Percentiles rank a stretch among this genome's conserved stretches.
phyloP scores from a whole-genome alignment of 352 stramenopile genomes.

The Pythium rhizo-oryzae region DNA sequence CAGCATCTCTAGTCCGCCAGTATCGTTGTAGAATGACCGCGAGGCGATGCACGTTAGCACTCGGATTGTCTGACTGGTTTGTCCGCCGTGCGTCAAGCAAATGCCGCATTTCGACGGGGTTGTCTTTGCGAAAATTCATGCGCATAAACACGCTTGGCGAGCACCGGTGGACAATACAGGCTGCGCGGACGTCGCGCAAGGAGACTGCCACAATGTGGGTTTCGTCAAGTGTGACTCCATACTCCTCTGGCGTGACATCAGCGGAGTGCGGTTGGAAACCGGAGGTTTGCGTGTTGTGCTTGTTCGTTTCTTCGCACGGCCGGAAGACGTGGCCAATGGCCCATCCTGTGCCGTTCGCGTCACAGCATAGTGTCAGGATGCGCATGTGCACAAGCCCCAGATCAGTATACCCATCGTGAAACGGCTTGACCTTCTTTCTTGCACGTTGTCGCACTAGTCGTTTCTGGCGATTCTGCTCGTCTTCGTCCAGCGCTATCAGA shows the following conservation, averaged over 20 bases:
- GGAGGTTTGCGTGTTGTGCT: neutral
- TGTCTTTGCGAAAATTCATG: conserved; percentile 7
- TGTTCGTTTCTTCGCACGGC: neutral
- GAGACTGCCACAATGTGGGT: conserved; percentile 22
- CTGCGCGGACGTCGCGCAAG: conserved; percentile 18
- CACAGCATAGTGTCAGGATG: conserved; percentile 20
- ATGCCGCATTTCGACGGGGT: conserved; percentile 1
- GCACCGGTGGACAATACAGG: conserved; percentile 24
- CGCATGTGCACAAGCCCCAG: conserved; percentile 15
- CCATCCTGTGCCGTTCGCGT: conserved; percentile 24
- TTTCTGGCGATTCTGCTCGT: conserved; percentile 9
- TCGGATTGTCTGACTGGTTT: neutral
- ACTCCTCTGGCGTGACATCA: neutral
- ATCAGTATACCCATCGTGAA: neutral
- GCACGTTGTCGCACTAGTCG: neutral
- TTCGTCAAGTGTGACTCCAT: conserved; percentile 22
- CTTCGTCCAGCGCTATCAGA: conserved; percentile 20
- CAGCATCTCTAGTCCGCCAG: neutral
- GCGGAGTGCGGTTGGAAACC: neutral
- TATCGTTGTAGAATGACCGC: conserved; percentile 12
- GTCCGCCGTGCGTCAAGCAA: conserved; percentile 9
- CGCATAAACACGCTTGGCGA: conserved; percentile 1
- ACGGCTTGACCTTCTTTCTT: neutral
- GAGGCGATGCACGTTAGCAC: neutral
- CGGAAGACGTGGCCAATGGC: conserved; percentile 23